Conservation (phyloP, 2,329 filamentous ascomycete genomes). For the Diaporthe sp. region DNA sequence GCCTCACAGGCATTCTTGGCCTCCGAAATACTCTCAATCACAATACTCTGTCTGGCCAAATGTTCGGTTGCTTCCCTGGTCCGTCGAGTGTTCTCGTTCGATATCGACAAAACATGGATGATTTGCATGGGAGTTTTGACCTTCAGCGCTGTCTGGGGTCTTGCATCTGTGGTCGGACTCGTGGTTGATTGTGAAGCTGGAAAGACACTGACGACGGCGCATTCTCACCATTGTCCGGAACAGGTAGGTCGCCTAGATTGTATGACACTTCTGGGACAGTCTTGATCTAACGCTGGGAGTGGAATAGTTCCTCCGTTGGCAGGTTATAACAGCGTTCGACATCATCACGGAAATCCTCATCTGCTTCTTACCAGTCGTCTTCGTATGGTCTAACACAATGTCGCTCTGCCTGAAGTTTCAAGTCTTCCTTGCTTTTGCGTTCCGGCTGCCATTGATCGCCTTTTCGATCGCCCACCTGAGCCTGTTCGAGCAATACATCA, state of each 20-base stretch:
- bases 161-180: constrained; percentile 11
- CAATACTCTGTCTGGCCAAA: constrained; percentile 17
- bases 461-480: constrained; percentile 39
- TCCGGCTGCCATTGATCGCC: constrained; percentile 43
- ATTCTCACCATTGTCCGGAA: neutral
- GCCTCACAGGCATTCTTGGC: constrained; percentile 25
- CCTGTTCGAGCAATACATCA: constrained; percentile 38
- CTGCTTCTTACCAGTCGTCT: constrained; percentile 41
- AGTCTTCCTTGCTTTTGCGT: constrained; percentile 44
- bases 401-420: constrained; percentile 40
- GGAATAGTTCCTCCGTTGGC: constrained; percentile 38
- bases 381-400: constrained; percentile 44
- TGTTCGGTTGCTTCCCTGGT: constrained; percentile 28
- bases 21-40: constrained; percentile 1
- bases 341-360: constrained; percentile 43
- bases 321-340: constrained; percentile 41
- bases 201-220: neutral
- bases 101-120: constrained; percentile 8
- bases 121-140: neutral
- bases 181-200: constrained; percentile 8
- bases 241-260: neutral
- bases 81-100: constrained; percentile 22
- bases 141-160: neutral
- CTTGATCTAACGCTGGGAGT: neutral
- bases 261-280: neutral